Evolutionary conservation across 2,329 filamentous ascomycete genomes (phyloP).

Genomic region (Sporothrix protearum): DNA sequence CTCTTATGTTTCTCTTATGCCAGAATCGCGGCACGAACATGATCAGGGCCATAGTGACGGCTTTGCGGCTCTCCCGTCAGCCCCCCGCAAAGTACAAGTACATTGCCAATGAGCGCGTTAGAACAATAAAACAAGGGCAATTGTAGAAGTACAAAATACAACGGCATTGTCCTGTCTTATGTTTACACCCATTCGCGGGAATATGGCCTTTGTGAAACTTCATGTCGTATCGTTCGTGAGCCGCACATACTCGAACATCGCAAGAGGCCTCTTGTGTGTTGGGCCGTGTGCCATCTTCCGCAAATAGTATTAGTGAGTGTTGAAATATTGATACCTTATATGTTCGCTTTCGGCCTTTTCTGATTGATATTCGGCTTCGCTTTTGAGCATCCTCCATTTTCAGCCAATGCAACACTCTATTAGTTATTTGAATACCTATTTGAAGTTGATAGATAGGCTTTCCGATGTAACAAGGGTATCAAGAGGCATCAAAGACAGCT

Average conservation of each 20-base stretch:
- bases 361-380: background rate
- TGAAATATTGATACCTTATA: too few species aligned
- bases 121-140: background rate
- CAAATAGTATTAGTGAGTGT: too few species aligned
- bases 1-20: background rate
- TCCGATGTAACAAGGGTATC: background rate
- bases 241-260: background rate
- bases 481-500: background rate
- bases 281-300: too few species aligned
- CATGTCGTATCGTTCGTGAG: background rate
- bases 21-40: background rate
- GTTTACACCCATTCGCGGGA: background rate
- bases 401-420: too few species aligned
- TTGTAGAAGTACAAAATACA: background rate
- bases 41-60: background rate
- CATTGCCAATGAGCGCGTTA: background rate
- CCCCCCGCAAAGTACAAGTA: slow-evolving; percentile 6
- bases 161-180: background rate
- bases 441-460: too few species aligned
- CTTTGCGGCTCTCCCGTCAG: slow-evolving; percentile 12
- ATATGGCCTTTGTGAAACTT: background rate
- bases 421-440: too few species aligned
- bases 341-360: background rate
- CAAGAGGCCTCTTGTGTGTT: background rate
- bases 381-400: background rate